Evolutionary conservation across 495 filamentous ascomycete genomes (phyloP).

Genomic region (Hypoxylon fragiforme): DNA sequence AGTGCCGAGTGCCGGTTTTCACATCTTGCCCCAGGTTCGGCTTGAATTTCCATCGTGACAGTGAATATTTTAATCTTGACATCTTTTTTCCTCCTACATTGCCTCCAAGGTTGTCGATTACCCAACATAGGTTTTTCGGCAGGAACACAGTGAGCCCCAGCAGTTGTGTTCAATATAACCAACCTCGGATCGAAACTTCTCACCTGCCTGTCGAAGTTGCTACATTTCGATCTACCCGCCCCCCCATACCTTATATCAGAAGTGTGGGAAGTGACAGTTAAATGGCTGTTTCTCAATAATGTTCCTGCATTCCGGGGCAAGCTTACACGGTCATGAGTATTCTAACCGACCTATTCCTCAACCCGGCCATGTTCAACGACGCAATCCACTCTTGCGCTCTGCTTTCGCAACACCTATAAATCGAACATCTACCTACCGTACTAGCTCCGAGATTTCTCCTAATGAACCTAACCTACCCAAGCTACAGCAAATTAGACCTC

Average conservation of each 20-base stretch:
- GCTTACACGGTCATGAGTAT: constrained; percentile 61
- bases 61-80: neutral
- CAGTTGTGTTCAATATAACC: constrained; percentile 14
- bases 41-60: constrained; percentile 2
- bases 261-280: constrained; percentile 14
- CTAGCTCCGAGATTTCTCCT: constrained; percentile 12
- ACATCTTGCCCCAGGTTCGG: neutral
- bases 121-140: neutral
- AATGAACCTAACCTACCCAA: constrained; percentile 10
- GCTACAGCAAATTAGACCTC: constrained; percentile 15
- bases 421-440: constrained; percentile 27
- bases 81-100: neutral
- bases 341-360: constrained; percentile 46
- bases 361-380: constrained; percentile 44
- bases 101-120: neutral
- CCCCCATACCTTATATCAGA: constrained; percentile 15
- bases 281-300: constrained; percentile 36
- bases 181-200: constrained; percentile 4
- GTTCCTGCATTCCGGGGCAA: constrained; percentile 55
- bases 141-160: too few species aligned
- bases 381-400: constrained; percentile 48
- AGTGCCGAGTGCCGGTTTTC: neutral
- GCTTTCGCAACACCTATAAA: constrained; percentile 42
- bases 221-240: constrained; percentile 4
- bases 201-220: constrained; percentile 10